Evolutionary conservation across 305 asterid genomes (phyloP).

Genomic region (Solanum hybrid): DNA sequence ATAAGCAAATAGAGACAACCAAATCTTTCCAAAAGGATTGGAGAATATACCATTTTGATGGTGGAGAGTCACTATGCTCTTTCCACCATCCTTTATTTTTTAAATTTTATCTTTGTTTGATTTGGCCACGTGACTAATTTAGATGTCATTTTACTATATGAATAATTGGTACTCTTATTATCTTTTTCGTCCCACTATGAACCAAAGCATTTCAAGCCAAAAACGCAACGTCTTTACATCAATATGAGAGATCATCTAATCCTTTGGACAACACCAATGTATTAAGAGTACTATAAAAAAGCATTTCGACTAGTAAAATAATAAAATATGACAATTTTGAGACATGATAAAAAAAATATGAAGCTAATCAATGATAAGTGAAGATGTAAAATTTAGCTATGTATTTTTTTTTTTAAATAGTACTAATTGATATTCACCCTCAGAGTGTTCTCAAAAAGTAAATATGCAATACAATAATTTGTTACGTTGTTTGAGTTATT

Average conservation of each 20-base stretch:
- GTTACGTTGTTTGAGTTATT: background rate
- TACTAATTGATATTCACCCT: background rate
- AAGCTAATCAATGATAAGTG: background rate
- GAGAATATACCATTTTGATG: conserved; percentile 59
- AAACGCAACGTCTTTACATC: background rate
- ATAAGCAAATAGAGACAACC: conserved; percentile 20
- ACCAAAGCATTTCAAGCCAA: conserved; percentile 15
- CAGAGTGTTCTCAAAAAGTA: background rate
- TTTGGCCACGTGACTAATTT: background rate
- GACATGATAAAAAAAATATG: background rate
- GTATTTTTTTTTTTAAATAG: background rate
- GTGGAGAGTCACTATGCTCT: conserved; percentile 25
- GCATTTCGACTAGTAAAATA: background rate
- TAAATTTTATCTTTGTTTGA: background rate
- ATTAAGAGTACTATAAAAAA: background rate
- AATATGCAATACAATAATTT: background rate
- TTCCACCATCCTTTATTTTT: conserved; percentile 39
- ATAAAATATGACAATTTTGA: background rate
- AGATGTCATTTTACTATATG: background rate
- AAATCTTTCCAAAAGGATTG: conserved; percentile 9
- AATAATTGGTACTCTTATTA: background rate
- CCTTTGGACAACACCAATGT: background rate
- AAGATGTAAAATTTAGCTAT: background rate
- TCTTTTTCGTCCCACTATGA: conserved; percentile 15
- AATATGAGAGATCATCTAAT: background rate